Evolutionary conservation across 2,329 filamentous ascomycete genomes (phyloP).

Genomic region (Colletotrichum lini): DNA sequence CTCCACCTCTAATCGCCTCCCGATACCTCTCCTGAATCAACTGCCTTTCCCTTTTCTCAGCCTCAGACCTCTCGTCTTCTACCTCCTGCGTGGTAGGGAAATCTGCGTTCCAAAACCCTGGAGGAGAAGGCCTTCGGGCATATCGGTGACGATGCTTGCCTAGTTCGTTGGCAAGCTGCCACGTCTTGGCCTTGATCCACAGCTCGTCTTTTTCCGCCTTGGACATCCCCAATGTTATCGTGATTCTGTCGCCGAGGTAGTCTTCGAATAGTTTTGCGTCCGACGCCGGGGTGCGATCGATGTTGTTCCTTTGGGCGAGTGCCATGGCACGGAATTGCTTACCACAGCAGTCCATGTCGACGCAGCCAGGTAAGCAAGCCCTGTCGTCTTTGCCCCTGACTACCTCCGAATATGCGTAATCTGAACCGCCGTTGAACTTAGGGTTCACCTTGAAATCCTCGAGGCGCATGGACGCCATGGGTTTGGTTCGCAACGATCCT

Average conservation of each 20-base stretch:
- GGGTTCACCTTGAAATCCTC: slow-evolving; percentile 90
- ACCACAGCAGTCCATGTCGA: slow-evolving; percentile 82
- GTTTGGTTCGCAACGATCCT: slow-evolving; percentile 68
- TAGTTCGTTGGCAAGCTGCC: slow-evolving; percentile 79
- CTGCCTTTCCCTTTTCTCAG: slow-evolving; percentile 73
- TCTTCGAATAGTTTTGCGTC: slow-evolving; percentile 68
- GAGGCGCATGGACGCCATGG: slow-evolving; percentile 70
- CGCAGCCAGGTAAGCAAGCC: slow-evolving; percentile 81
- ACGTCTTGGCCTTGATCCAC: slow-evolving; percentile 82
- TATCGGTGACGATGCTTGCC: slow-evolving; percentile 85
- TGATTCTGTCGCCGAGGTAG: slow-evolving; percentile 71
- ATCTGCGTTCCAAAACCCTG: slow-evolving; percentile 91
- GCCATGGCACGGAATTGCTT: slow-evolving; percentile 79
- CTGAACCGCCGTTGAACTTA: slow-evolving; percentile 76
- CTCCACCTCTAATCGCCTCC: slow-evolving; percentile 84
- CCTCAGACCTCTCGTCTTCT: slow-evolving; percentile 74
- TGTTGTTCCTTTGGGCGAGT: slow-evolving; percentile 60
- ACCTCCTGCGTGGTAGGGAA: slow-evolving; percentile 92
- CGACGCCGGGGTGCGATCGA: slow-evolving; percentile 55
- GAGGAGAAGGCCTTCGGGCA: slow-evolving; percentile 79
- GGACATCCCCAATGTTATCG: slow-evolving; percentile 71
- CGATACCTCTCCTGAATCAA: slow-evolving; percentile 81
- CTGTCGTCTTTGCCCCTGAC: slow-evolving; percentile 79
- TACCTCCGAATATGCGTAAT: slow-evolving; percentile 82
- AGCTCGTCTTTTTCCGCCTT: slow-evolving; percentile 74